Percentiles rank a stretch among this genome's conserved stretches.
phyloP scores from a whole-genome alignment of 1,284 basidiomycete species.

The Marasmius fiardii region DNA sequence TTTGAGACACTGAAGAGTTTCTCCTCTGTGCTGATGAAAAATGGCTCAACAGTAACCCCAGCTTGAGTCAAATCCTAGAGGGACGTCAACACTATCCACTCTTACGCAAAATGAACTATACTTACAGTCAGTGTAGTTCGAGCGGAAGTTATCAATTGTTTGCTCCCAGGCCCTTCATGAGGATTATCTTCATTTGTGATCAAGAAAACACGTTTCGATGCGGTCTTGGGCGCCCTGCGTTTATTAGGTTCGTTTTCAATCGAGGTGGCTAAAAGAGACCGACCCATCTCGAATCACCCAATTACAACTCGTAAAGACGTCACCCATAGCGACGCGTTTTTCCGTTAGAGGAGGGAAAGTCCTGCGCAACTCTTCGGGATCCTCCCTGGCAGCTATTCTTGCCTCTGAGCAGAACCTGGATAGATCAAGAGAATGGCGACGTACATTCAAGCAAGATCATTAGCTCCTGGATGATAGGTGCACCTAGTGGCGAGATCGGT shows the following conservation, averaged over 20 bases:
- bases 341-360: slow-evolving; percentile 60
- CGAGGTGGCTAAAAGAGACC: slow-evolving; percentile 19
- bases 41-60: slow-evolving; percentile 85
- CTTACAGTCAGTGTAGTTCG: slow-evolving; percentile 66
- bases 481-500: slow-evolving; percentile 73
- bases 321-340: slow-evolving; percentile 67
- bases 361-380: slow-evolving; percentile 49
- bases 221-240: slow-evolving; percentile 75
- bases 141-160: slow-evolving; percentile 61
- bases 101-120: no score
- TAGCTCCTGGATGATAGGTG: slow-evolving; percentile 75
- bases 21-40: slow-evolving; percentile 79
- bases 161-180: slow-evolving; percentile 42
- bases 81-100: slow-evolving; percentile 7
- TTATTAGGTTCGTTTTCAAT: background rate
- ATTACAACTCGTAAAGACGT: slow-evolving; percentile 85
- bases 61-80: slow-evolving; percentile 77
- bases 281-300: slow-evolving; percentile 86
- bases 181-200: slow-evolving; percentile 88
- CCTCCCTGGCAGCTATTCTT: slow-evolving; percentile 50
- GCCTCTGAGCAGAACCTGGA: background rate
- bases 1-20: slow-evolving; percentile 72
- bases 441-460: slow-evolving; percentile 69
- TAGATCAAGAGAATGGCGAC: slow-evolving; percentile 15
- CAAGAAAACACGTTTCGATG: slow-evolving; percentile 88